Conservation (phyloP, 2,329 filamentous ascomycete genomes). For the Leptographium procerum region DNA sequence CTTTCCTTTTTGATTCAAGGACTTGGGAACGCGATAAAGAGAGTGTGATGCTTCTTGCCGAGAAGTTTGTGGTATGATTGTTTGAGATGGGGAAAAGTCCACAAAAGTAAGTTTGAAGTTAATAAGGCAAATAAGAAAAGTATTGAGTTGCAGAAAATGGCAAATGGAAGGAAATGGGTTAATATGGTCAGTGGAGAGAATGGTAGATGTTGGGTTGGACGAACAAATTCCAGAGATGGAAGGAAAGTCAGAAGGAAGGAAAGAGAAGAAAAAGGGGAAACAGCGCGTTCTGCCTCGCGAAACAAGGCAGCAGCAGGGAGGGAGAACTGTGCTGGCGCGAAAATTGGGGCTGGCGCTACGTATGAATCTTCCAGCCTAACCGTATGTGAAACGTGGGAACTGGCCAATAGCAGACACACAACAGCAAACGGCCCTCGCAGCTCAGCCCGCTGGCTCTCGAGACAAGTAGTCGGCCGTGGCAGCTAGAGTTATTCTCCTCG, state of each 20-base stretch:
- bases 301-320: not conserved
- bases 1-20: not conserved
- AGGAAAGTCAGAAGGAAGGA: not conserved
- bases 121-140: not conserved
- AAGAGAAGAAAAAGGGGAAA: not conserved
- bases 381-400: not conserved
- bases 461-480: no score
- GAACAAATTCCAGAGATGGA: not conserved
- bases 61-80: not conserved
- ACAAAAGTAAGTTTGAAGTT: not conserved
- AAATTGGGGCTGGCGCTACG: not conserved
- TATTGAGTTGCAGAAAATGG: not conserved
- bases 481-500: no score
- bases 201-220: not conserved
- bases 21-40: not conserved
- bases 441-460: not conserved
- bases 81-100: not conserved
- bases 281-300: not conserved
- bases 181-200: not conserved
- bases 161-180: not conserved
- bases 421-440: not conserved
- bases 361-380: not conserved
- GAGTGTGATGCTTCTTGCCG: not conserved
- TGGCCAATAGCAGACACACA: not conserved
- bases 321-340: not conserved